Percentiles rank a stretch among this genome's conserved stretches.
These are phyloP conservation scores for Rubia occidens DNA, from an alignment of 305 asterid species.

Conservation along the genomic window DNA sequence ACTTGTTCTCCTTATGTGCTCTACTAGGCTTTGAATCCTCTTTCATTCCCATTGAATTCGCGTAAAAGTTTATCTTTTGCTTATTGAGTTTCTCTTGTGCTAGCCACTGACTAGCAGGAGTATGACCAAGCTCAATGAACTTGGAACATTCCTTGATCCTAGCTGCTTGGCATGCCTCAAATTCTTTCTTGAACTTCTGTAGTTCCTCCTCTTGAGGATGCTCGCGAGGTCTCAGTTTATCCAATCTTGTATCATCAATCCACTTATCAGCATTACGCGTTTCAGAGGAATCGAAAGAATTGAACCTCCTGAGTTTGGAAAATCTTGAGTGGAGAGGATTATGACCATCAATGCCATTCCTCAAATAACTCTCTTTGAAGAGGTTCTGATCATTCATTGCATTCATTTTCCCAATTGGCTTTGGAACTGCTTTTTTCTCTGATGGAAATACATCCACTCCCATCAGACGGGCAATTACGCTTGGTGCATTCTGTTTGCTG, in stretches of 20 bases:
- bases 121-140: slow-evolving; percentile 34
- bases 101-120: slow-evolving; percentile 52
- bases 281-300: slow-evolving; percentile 28
- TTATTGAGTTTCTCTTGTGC: slow-evolving; percentile 76
- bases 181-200: slow-evolving; percentile 86
- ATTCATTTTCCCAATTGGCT: slow-evolving; percentile 27
- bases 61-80: slow-evolving; percentile 55
- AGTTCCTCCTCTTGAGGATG: slow-evolving; percentile 97
- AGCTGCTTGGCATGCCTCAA: slow-evolving; percentile 82
- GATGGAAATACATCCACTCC: slow-evolving; percentile 76
- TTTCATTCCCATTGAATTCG: slow-evolving; percentile 33
- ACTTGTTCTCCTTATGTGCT: slow-evolving; percentile 24
- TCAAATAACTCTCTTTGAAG: slow-evolving; percentile 25
- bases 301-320: slow-evolving; percentile 31
- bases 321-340: slow-evolving; percentile 25
- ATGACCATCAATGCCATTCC: slow-evolving; percentile 30
- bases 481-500: slow-evolving; percentile 48
- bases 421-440: slow-evolving; percentile 34
- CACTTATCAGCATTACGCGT: slow-evolving; percentile 30
- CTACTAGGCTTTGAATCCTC: slow-evolving; percentile 23
- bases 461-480: slow-evolving; percentile 96
- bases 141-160: slow-evolving; percentile 58
- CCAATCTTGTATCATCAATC: slow-evolving; percentile 26
- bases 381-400: slow-evolving; percentile 25
- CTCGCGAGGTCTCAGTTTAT: slow-evolving; percentile 59